Base-by-base conservation (phyloP, 116 monocot genomes). In the Cymodocea nodosa region DNA sequence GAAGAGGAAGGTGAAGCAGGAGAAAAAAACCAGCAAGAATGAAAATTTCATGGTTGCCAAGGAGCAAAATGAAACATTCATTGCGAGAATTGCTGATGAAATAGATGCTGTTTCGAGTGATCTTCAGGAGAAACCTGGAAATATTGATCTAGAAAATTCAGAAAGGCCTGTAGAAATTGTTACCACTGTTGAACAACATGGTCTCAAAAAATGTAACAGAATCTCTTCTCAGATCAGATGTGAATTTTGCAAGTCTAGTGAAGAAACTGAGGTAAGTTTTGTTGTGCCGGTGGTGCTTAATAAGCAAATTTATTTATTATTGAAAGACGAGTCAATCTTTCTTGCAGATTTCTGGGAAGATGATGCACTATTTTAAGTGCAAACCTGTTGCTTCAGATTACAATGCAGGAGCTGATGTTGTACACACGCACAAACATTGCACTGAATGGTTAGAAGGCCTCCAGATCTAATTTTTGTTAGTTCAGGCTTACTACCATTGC, bases 301-400 rank as follows among this genome's bases (percentile, higher is more conserved):
- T 8, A 20, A 51, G 16, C 50, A 52, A 34, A 53, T 13, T 2
- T 25, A 4, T 18, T 17, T 36, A 35, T 52, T 53, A 14, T 25
- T 18, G 19, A 52, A 61, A 70, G 23, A 50, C 50, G 22, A 15
- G 20, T 16, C 22, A 59, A 59, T 4, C 12, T 12, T 52, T 67
- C 48, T 71, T 80, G 23, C 78, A 97, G 97, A 75, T 80, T 73
- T 84, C 88, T 82, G 97, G 97, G 52, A 84, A 84, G 68, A 90
- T 97, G 84, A 80, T 88, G 71, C 91, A 88, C 58, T 91, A 88
- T 74, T 80, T 73, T 58, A 78, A 88, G 68, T 85, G 97, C 9
- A 84, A 80, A 52, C 88, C 82, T 60, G 85, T 85, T 19, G 70
- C 70, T 71, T 69, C 70, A 23, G 80, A 84, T 66, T 71, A 76